Conservation (phyloP, 192 early-diverging fungal genomes). For the Coemansia asiatica region DNA sequence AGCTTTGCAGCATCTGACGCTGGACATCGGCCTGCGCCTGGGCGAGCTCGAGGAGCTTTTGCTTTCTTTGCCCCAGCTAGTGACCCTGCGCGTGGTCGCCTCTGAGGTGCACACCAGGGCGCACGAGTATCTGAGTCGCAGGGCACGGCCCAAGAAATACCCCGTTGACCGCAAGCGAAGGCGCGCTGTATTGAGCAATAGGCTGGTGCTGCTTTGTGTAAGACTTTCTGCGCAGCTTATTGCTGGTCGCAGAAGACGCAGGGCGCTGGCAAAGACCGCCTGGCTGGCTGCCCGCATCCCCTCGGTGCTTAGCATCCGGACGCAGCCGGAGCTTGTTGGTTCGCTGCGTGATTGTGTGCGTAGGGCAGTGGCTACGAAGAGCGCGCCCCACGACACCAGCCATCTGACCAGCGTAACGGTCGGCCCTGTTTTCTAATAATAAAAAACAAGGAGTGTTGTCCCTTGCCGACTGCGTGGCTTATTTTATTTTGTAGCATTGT, state of each 20-base stretch:
- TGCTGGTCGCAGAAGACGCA: background rate
- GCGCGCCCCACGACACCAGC: background rate
- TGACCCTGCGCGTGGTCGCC: slow-evolving; percentile 15
- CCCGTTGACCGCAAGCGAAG: background rate
- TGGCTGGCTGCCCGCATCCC: slow-evolving; percentile 23
- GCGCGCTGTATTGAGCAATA: slow-evolving; percentile 8
- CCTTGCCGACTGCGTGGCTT: too few relatives aligned
- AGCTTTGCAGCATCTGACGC: slow-evolving; percentile 12
- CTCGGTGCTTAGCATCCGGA: slow-evolving; percentile 20
- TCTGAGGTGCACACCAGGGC: slow-evolving; percentile 24
- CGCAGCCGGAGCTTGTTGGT: slow-evolving; percentile 12
- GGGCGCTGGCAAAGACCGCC: slow-evolving; percentile 29
- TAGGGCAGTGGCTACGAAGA: background rate
- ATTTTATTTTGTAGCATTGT: too few relatives aligned
- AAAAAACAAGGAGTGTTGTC: too few relatives aligned
- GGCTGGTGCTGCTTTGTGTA: slow-evolving; percentile 14
- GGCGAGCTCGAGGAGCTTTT: slow-evolving; percentile 35
- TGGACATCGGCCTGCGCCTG: slow-evolving; percentile 22
- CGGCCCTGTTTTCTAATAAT: background rate
- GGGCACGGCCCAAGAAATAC: slow-evolving; percentile 22
- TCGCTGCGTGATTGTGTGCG: slow-evolving; percentile 11
- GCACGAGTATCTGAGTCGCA: slow-evolving; percentile 38
- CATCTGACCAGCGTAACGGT: background rate
- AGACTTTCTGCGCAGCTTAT: slow-evolving; percentile 12
- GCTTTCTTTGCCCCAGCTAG: slow-evolving; percentile 7